Conservation (phyloP, 768 basidiomycete species). For the Pisolithus microcarpus region DNA sequence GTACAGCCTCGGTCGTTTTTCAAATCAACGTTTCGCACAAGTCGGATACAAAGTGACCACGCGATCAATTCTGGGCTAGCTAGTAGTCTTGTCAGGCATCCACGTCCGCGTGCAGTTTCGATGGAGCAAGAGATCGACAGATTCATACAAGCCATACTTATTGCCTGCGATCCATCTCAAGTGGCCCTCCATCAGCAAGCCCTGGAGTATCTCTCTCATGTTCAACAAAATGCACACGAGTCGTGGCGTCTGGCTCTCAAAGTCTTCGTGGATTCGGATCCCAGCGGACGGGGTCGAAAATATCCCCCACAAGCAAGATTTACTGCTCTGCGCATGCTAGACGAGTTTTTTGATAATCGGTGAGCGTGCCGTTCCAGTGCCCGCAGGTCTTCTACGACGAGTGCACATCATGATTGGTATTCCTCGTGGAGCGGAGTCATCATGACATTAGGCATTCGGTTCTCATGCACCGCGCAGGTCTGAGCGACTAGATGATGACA, state of each 20-base stretch:
- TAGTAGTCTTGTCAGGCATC: conserved; percentile 8
- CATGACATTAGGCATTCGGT: neutral
- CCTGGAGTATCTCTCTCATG: conserved; percentile 68
- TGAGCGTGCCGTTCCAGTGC: conserved; percentile 34
- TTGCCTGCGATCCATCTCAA: conserved; percentile 78
- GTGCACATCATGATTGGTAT: neutral
- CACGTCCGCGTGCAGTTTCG: conserved; percentile 11
- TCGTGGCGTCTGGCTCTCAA: conserved; percentile 79
- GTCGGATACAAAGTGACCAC: neutral
- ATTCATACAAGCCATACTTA: conserved; percentile 76
- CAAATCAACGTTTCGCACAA: neutral
- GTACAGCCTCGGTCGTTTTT: neutral
- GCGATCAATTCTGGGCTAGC: conserved; percentile 12
- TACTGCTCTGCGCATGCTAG: conserved; percentile 72
- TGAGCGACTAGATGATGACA: conserved; percentile 60
- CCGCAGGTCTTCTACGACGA: neutral
- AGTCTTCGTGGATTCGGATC: conserved; percentile 57
- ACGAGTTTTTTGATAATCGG: conserved; percentile 80
- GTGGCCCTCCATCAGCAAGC: conserved; percentile 76
- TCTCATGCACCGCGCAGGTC: conserved; percentile 34
- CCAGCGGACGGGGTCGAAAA: conserved; percentile 53
- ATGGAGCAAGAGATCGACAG: conserved; percentile 77
- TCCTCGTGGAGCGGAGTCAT: neutral
- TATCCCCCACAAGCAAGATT: conserved; percentile 69
- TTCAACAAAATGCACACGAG: conserved; percentile 68